Evolutionary conservation across 2,329 filamentous ascomycete genomes (phyloP).

Genomic region (Colletotrichum caudatum): DNA sequence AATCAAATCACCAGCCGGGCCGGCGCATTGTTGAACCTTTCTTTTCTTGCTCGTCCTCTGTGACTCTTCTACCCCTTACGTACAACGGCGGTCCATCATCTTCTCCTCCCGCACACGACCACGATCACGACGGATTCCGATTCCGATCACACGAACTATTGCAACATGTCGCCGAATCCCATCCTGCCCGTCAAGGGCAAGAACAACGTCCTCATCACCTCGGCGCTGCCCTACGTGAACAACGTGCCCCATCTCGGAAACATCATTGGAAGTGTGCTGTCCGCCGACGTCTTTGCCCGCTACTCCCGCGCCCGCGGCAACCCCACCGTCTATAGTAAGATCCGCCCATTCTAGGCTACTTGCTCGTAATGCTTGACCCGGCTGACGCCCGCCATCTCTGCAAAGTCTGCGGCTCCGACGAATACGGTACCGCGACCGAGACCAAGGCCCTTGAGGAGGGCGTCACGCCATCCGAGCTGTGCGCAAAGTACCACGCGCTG

Average conservation of each 20-base stretch:
- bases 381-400: neutral
- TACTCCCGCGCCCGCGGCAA: slow-evolving; percentile 84
- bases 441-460: slow-evolving; percentile 94
- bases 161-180: slow-evolving; percentile 47
- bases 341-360: neutral
- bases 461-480: slow-evolving; percentile 84
- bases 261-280: slow-evolving; percentile 87
- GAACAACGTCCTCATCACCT: slow-evolving; percentile 90
- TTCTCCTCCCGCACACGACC: slow-evolving; percentile 14
- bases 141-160: slow-evolving; percentile 1
- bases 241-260: slow-evolving; percentile 88
- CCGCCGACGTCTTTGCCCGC: slow-evolving; percentile 86
- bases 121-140: neutral
- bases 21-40: neutral
- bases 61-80: slow-evolving; percentile 12
- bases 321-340: slow-evolving; percentile 76
- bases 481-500: slow-evolving; percentile 91
- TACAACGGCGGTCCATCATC: neutral
- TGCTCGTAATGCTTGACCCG: neutral
- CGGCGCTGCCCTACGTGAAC: slow-evolving; percentile 83
- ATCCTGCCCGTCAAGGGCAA: slow-evolving; percentile 78
- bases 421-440: slow-evolving; percentile 96
- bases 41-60: neutral
- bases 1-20: slow-evolving; percentile 13
- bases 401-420: slow-evolving; percentile 69